These are phyloP conservation scores for Neonectria ditissima DNA, from an alignment of 2,329 filamentous ascomycete genomes.

Conservation along the genomic window DNA sequence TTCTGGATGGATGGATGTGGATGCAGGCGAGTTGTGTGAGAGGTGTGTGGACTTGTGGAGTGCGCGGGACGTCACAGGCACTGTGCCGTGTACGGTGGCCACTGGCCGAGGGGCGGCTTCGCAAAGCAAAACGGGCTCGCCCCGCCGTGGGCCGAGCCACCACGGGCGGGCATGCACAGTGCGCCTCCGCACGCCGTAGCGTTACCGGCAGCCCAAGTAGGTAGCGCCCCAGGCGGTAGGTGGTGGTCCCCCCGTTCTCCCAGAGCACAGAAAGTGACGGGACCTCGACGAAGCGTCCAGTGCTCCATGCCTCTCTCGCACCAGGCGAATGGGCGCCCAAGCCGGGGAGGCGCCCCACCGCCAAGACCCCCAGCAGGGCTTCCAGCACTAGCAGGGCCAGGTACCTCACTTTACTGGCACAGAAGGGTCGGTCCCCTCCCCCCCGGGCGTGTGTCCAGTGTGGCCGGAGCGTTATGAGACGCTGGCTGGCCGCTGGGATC, in stretches of 20 bases:
- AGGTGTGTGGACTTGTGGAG: constrained; percentile 27
- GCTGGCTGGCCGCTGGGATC: background rate
- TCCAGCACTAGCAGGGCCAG: constrained; percentile 19
- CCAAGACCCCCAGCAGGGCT: constrained; percentile 24
- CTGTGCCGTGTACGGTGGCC: constrained; percentile 19
- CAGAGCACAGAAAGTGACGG: constrained; percentile 5
- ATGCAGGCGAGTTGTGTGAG: constrained; percentile 39
- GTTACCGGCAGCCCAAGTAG: background rate
- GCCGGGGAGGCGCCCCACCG: constrained; percentile 21
- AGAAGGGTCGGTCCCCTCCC: too few species aligned
- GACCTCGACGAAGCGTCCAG: constrained; percentile 20
- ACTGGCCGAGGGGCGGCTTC: background rate
- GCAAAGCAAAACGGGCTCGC: background rate
- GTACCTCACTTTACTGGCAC: too few species aligned
- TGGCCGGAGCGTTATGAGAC: background rate
- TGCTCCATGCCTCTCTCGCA: background rate
- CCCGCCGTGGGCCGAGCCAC: constrained; percentile 2
- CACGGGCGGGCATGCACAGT: background rate
- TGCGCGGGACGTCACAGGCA: constrained; percentile 14
- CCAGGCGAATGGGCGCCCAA: constrained; percentile 26
- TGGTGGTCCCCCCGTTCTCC: constrained; percentile 16
- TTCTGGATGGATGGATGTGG: constrained; percentile 37
- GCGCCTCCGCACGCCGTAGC: constrained; percentile 4
- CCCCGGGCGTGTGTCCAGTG: constrained; percentile 23
- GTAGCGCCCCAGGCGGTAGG: background rate